Evolutionary conservation across 2,329 filamentous ascomycete genomes (phyloP).

Genomic region (Neonectria sp.): DNA sequence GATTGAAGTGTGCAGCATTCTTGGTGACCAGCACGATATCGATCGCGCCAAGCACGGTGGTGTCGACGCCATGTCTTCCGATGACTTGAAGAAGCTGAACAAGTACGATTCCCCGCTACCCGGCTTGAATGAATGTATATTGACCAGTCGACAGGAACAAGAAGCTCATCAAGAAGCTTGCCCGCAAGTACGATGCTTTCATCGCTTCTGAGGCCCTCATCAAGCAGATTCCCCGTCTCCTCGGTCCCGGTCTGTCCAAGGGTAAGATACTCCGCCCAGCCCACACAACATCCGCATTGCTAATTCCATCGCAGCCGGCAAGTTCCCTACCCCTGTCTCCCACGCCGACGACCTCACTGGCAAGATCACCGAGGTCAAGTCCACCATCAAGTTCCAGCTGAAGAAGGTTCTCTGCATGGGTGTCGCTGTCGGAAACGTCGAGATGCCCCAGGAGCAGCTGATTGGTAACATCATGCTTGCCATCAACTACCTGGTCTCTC

Average conservation of each 20-base stretch:
- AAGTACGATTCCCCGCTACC: slow-evolving; percentile 62
- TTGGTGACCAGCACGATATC: slow-evolving; percentile 92
- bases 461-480: slow-evolving; percentile 99
- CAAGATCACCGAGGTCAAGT: slow-evolving; percentile 99
- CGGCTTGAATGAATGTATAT: neutral
- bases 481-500: slow-evolving; percentile 99
- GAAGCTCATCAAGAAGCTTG: slow-evolving; percentile 99
- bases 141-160: slow-evolving; percentile 78
- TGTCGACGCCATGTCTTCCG: slow-evolving; percentile 97
- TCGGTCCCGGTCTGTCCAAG: slow-evolving; percentile 98
- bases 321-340: slow-evolving; percentile 99
- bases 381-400: slow-evolving; percentile 99
- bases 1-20: slow-evolving; percentile 60
- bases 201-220: slow-evolving; percentile 96
- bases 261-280: slow-evolving; percentile 66
- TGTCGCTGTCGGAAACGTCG: slow-evolving; percentile 98
- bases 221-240: slow-evolving; percentile 99
- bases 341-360: slow-evolving; percentile 93
- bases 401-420: slow-evolving; percentile 99
- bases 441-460: slow-evolving; percentile 96
- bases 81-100: slow-evolving; percentile 99
- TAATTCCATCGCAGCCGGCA: slow-evolving; percentile 79
- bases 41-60: slow-evolving; percentile 99
- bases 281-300: neutral
- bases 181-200: slow-evolving; percentile 99